A percentile compares a stretch with the other conserved stretches of the same genome.
phyloP scores from a whole-genome alignment of 2,329 filamentous ascomycete species.

The Davidsoniella neocaledoniae region DNA sequence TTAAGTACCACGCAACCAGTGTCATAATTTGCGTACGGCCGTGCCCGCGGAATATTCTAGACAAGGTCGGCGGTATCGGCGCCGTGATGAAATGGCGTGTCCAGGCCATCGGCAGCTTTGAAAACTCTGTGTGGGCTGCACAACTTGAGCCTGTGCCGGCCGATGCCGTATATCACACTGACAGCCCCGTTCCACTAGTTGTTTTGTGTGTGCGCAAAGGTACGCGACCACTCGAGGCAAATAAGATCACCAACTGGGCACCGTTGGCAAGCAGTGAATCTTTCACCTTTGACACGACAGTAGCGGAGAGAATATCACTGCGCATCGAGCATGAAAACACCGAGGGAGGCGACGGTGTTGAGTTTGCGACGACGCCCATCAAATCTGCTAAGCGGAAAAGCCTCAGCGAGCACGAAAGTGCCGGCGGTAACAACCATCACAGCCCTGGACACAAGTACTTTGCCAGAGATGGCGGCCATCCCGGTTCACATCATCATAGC shows the following conservation, averaged over 20 bases:
- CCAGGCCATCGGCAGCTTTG: constrained; percentile 54
- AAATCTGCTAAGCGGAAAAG: constrained; percentile 33
- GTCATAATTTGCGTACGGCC: constrained; percentile 76
- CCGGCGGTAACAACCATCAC: constrained; percentile 20
- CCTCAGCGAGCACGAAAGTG: constrained; percentile 2
- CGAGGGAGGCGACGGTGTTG: constrained; percentile 44
- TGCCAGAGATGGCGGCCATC: constrained; percentile 16
- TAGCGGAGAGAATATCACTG: constrained; percentile 74
- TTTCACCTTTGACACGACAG: constrained; percentile 63
- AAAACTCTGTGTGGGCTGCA: constrained; percentile 78
- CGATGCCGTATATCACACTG: constrained; percentile 55
- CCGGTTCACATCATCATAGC: constrained; percentile 12
- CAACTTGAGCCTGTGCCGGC: constrained; percentile 56
- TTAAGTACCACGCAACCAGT: constrained; percentile 73
- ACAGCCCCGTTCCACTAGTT: constrained; percentile 61
- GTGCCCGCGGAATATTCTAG: constrained; percentile 53
- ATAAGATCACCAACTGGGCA: constrained; percentile 70
- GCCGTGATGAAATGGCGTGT: constrained; percentile 73
- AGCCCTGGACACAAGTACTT: constrained; percentile 20
- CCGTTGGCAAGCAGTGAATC: constrained; percentile 53
- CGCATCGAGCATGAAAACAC: constrained; percentile 58
- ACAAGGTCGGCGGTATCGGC: constrained; percentile 76
- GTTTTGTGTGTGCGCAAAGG: constrained; percentile 67
- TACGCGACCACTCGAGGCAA: constrained; percentile 61
- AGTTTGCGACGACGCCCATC: constrained; percentile 42